Base-by-base conservation (phyloP, 169 alveolate species). In the Cryptosporidium ubiquitum region DNA sequence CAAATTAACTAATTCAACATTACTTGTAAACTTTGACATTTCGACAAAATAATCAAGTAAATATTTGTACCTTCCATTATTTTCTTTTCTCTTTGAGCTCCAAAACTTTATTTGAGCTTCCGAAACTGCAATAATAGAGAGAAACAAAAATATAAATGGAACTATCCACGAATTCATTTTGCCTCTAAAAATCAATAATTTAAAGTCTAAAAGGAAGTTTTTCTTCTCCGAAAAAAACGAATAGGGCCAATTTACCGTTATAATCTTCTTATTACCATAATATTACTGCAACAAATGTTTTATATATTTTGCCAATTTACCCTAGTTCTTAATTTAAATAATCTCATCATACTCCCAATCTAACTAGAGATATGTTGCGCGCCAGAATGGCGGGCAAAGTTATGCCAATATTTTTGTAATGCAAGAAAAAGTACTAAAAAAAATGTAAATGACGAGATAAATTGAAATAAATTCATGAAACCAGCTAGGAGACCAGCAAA, bases 31-130 rank as follows among this genome's bases (percentile, higher is more conserved):
- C 47, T 26, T 51, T 52, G 70, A 52, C 68, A 23, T 73, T 14
- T 73, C 69, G 2, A 35, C 23, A 33, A 52, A 31, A 23, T 23
- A 73, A 9, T 73, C 68, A n/a, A 55, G 51, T 10, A 73, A 14
- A 20, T 55, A 18, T n/a, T 58, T 57, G 55, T 73, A 29, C 58
- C 35, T 58, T 26, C 20, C 57, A 57, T n/a, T 37, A 12, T 55
- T 37, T 12, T 33, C 33, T 9, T 37, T 33, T 23, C 31, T 73
- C 49, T 33, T 52, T 16, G 6, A 51, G 23, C 20, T 73, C 85
- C 85, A 73, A 37, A 73, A 44, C 57, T 55, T 58, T 18, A 58
- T 39, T 23, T 73, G 61, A 31, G 85, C 85, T 1, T 37, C 16
- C 0, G 52, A 52, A 58, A 2, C 20, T 5, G 12, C 6, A 5